Conservation (phyloP, 2,329 filamentous ascomycete genomes). For the Aschersonia sp. region DNA sequence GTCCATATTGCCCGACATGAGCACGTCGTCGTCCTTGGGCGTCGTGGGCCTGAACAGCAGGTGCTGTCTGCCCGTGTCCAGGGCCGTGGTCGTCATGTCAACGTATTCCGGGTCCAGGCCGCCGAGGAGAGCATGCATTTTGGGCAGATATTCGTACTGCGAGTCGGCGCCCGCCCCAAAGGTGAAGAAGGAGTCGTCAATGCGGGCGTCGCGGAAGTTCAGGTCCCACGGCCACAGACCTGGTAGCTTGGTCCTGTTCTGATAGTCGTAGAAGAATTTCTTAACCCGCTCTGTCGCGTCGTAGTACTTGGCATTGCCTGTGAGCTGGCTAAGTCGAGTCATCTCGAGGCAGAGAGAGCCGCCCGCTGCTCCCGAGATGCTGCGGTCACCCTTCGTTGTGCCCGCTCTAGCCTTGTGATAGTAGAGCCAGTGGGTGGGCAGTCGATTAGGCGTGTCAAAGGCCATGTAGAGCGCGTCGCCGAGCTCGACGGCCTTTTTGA, state of each 20-base stretch:
- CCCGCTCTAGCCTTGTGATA: conserved; percentile 26
- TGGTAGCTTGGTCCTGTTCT: conserved; percentile 52
- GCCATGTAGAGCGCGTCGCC: conserved; percentile 37
- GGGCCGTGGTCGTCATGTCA: conserved; percentile 48
- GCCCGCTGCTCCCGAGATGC: conserved; percentile 28
- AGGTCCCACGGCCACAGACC: conserved; percentile 59
- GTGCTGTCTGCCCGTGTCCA: conserved; percentile 44
- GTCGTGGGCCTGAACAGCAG: conserved; percentile 58
- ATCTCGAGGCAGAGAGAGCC: conserved; percentile 64
- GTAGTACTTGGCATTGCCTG: conserved; percentile 59
- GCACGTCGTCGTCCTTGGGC: conserved; percentile 41
- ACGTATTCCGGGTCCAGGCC: conserved; percentile 49
- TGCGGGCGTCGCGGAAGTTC: conserved; percentile 42
- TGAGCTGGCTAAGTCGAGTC: conserved; percentile 59
- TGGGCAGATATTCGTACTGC: conserved; percentile 45
- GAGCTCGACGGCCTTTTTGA: conserved; percentile 36
- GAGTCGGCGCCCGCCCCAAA: conserved; percentile 32
- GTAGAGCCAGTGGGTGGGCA: conserved; percentile 31
- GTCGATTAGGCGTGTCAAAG: conserved; percentile 39
- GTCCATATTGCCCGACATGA: conserved; percentile 35
- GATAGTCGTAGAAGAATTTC: conserved; percentile 47
- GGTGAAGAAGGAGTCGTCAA: conserved; percentile 22
- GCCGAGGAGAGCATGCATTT: conserved; percentile 48
- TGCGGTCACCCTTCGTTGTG: conserved; percentile 17
- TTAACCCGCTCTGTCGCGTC: conserved; percentile 65